Base-by-base conservation (phyloP, 495 filamentous ascomycete genomes). In the Lichina pygmaea region DNA sequence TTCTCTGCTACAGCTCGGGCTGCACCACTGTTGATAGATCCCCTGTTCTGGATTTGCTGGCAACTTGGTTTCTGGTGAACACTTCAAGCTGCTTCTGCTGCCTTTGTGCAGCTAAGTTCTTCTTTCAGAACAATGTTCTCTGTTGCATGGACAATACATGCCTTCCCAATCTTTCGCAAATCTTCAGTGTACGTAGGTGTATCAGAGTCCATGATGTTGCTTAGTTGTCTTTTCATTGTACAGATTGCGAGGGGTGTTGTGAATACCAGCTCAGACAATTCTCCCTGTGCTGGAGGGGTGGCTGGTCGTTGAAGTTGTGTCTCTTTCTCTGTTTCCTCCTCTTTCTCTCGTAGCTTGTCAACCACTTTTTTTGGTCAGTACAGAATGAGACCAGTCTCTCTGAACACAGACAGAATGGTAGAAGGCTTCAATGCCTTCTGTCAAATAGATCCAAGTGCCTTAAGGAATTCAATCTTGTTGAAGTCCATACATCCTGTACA, bases 401-500 rank as follows among this genome's bases (percentile, higher is more conserved):
- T 33, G 8, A 10, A 48, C 7, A 38, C 41, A 32, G 36, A 48
- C 2, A 32, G 10, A 34, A 50, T 49, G 10, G 33, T 48, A 17
- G 15, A 11, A 11, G 16, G 13, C 43, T 41, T 48, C 6, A 49
- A 48, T n/a, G 7, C 43, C 30, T 48, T 32, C 13, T 31, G 32
- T 6, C 45, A 34, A 34, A 49, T 49, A 16, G 44, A 40, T 24
- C 38, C 17, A 49, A 49, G 33, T 24, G 30, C 24, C 38, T 30
- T 44, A 11, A 49, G 34, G 33, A 49, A 49, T 6, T 46, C 34
- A 16, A 36, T 33, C 36, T 49, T 49, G 16, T 46, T 48, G 36
- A 49, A 49, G 24, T 49, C 39, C 0, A 38, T 30, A 30, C 43
- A 39, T 8, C 48, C 48, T 15, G 33, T 12, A 8, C 33, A 37